Evolutionary conservation across 2,329 filamentous ascomycete genomes (phyloP).

Genomic region (Incumbomyces delicatus): DNA sequence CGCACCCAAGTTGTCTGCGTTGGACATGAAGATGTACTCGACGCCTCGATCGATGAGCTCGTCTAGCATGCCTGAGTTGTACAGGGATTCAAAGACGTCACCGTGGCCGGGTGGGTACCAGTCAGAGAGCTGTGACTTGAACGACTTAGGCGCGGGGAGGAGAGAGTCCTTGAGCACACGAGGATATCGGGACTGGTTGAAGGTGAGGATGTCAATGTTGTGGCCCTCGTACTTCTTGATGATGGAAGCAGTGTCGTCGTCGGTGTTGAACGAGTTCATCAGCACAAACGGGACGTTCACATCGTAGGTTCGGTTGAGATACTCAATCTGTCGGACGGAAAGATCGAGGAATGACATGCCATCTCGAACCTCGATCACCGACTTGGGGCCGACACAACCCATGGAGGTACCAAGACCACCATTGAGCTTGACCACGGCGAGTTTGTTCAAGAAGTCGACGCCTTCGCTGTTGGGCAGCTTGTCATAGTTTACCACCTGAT

Average conservation of each 20-base stretch:
- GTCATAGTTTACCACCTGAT: constrained; percentile 92
- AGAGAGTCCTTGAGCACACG: constrained; percentile 97
- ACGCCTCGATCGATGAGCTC: constrained; percentile 91
- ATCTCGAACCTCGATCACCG: constrained; percentile 97
- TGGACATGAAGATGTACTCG: constrained; percentile 97
- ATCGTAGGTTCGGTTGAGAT: constrained; percentile 94
- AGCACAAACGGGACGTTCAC: constrained; percentile 97
- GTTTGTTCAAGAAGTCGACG: constrained; percentile 89
- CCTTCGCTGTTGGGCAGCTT: constrained; percentile 82
- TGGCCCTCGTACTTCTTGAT: constrained; percentile 99
- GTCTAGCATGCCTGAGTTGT: constrained; percentile 97
- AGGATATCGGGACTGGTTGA: constrained; percentile 98
- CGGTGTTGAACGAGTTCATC: constrained; percentile 99
- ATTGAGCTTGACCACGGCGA: constrained; percentile 97
- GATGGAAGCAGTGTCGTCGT: constrained; percentile 93
- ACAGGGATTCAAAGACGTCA: constrained; percentile 98
- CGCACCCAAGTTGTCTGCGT: constrained; percentile 95
- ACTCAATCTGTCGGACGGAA: constrained; percentile 97
- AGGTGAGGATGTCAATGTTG: constrained; percentile 98
- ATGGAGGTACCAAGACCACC: constrained; percentile 98
- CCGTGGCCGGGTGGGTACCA: constrained; percentile 99
- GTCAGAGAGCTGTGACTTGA: constrained; percentile 78
- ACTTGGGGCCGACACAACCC: constrained; percentile 98
- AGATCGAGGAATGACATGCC: constrained; percentile 99
- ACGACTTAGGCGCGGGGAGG: constrained; percentile 84